Base-by-base conservation (phyloP, 495 filamentous ascomycete species). In the Penicillium maclennaniae region DNA sequence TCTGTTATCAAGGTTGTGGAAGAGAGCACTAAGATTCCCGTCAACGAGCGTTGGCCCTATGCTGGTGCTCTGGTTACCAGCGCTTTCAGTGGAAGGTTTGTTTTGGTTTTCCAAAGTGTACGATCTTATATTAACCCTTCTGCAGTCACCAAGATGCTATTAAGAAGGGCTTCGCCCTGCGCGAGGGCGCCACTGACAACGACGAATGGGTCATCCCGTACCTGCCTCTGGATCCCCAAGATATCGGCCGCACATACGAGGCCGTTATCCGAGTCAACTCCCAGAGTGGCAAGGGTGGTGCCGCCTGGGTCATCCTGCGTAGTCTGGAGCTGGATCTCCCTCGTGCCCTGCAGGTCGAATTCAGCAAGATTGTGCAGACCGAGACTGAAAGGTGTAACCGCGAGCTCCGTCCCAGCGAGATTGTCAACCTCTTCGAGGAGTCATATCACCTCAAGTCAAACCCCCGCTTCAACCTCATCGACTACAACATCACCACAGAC, bases 241-340 rank as follows among this genome's bases (percentile, higher is more conserved):
- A 97, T 72, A 96, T 97, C 49, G 93, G 93, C 21, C 84, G 92
- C 10, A 97, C 87, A 26, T 97, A 97, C 79, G 92, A 97, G 72
- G 92, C 92, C 38, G 87, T 97, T 67, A 98, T 98, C 68, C 88
- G 92, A 27, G 93, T 97, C 78, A 98, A 97, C 72, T 92, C 88
- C 20, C 93, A 98, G 66, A 89, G 84, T 54, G 93, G 93, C 48
- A 98, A 98, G 74, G 93, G 92, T 49, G 93, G 93, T 58, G 87
- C 90, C 52, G 92, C 93, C 38, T 97, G 89, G 91, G 85, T 97
- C 58, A 92, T 98, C 67, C 84, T 89, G 64, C 87, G 87, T 43
- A 83, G 84, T 43, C 81, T 97, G 53, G 83, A 96, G 61, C 88
- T 97, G 56, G 93, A 96, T 71, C 81, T 97, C 55, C 93, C 93